Base-by-base conservation (phyloP, 116 monocot genomes). In the Cymodocea nodosa region DNA sequence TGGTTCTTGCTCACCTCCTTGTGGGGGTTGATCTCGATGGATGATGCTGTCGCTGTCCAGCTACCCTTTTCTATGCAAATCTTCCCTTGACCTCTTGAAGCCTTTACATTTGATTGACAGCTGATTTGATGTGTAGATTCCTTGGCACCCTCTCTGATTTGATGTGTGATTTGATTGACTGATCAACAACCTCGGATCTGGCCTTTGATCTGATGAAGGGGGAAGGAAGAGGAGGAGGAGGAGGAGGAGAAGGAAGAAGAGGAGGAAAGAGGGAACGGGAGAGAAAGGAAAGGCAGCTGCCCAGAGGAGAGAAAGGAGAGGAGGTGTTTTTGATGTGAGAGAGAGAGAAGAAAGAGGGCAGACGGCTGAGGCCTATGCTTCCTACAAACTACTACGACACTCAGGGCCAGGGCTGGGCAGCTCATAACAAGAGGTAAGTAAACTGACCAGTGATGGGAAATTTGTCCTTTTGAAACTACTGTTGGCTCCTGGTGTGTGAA, bases 101-200 rank as follows among this genome's bases (percentile, higher is more conserved):
- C 48, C 57, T 56, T 65, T 63, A 54, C 60, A 73, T 73, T 69
- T 76, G 79, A 75, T 78, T 71, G 51, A 64, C 75, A 67, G 71
- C 2, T 30, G 30, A 71, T 69, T 74, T 68, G 63, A 66, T 84
- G 15, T 63, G 40, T 52, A 39, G 66, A 52, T 66, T 71, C 49
- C 50, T 23, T 52, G 39, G 22, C 56, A 34, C 35, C 52, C 50
- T 22, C 62, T 15, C 69, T 79, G 79, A 81, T 81, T 79, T 84
- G 79, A 84, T 82, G 36, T 65, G 54, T 64, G 74, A 73, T 72
- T 70, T 70, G 82, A 75, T 68, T 68, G 70, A 59, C 60, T 65
- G 75, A 53, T 66, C 67, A 25, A 75, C 66, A 71, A 75, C 82
- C 81, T 86, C 75, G 90, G 87, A 90, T 84, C 78, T 81, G 81